A percentile compares a stretch with the other conserved stretches of the same genome.
Conservation (phyloP, 2,329 filamentous ascomycete genomes). For the Talaromyces sp. region DNA sequence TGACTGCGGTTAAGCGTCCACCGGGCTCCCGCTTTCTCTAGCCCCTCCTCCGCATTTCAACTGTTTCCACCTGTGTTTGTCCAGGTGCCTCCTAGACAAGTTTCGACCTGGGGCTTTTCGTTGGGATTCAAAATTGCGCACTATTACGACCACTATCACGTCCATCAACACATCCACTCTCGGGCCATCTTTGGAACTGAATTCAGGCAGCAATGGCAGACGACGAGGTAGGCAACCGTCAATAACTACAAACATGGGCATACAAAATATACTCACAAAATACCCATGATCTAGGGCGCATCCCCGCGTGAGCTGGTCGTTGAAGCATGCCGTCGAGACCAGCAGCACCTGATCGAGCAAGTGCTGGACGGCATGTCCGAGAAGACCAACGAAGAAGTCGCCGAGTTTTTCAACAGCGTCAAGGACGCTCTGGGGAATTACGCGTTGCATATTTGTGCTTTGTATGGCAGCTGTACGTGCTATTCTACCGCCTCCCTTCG, state of each 20-base stretch:
- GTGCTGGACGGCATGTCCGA: slow-evolving; percentile 60
- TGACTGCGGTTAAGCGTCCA: background rate
- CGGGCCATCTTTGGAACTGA: background rate
- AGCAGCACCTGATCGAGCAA: slow-evolving; percentile 76
- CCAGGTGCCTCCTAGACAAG: background rate
- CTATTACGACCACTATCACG: background rate
- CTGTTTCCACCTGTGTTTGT: slow-evolving; percentile 15
- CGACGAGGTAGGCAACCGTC: slow-evolving; percentile 31
- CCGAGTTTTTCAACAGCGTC: slow-evolving; percentile 77
- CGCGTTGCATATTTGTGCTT: slow-evolving; percentile 83
- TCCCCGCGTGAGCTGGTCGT: slow-evolving; percentile 79
- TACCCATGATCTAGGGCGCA: slow-evolving; percentile 60
- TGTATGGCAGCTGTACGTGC: slow-evolving; percentile 74
- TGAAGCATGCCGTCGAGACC: slow-evolving; percentile 90
- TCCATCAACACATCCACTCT: background rate
- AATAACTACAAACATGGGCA: background rate
- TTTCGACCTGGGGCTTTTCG: background rate
- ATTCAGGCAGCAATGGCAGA: slow-evolving; percentile 34
- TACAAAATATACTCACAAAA: background rate
- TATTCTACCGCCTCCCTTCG: background rate
- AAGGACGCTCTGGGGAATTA: slow-evolving; percentile 83
- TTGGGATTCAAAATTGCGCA: background rate
- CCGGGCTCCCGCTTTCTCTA: slow-evolving; percentile 1
- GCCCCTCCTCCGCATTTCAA: slow-evolving; percentile 10
- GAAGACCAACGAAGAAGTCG: slow-evolving; percentile 59